Evolutionary conservation across 2,329 filamentous ascomycete genomes (phyloP).

Genomic region (Elsinoe batatas): DNA sequence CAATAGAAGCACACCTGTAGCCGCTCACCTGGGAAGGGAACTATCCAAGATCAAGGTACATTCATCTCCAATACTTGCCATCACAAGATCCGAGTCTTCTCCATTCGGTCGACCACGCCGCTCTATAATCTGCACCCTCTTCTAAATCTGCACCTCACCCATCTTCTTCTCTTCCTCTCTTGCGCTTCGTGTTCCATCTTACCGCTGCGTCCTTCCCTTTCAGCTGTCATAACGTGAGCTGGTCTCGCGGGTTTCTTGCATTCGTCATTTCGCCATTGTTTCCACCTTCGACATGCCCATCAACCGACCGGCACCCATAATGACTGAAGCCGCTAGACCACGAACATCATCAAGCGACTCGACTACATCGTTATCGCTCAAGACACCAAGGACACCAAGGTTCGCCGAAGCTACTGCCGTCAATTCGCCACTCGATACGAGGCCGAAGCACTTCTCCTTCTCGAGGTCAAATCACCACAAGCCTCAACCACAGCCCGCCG

Average conservation of each 20-base stretch:
- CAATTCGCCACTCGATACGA: slow-evolving; percentile 61
- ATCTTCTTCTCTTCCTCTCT: background rate
- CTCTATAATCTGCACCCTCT: slow-evolving; percentile 3
- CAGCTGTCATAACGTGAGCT: slow-evolving; percentile 5
- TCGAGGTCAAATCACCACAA: slow-evolving; percentile 47
- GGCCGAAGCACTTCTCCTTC: slow-evolving; percentile 45
- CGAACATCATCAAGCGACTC: slow-evolving; percentile 27
- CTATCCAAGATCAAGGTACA: slow-evolving; percentile 9
- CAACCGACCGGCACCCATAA: slow-evolving; percentile 14
- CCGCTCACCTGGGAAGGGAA: slow-evolving; percentile 6
- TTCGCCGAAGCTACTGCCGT: slow-evolving; percentile 75
- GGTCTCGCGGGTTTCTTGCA: slow-evolving; percentile 15
- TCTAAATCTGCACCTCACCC: slow-evolving; percentile 8
- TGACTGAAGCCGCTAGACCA: slow-evolving; percentile 14
- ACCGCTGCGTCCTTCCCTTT: slow-evolving; percentile 12
- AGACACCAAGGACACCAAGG: slow-evolving; percentile 62
- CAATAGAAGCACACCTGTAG: slow-evolving; percentile 11
- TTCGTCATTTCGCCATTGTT: slow-evolving; percentile 12
- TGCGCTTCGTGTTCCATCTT: background rate
- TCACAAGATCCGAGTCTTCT: slow-evolving; percentile 9
- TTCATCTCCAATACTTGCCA: slow-evolving; percentile 3
- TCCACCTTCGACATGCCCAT: slow-evolving; percentile 11
- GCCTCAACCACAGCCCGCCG: slow-evolving; percentile 62
- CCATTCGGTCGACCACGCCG: slow-evolving; percentile 3
- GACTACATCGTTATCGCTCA: slow-evolving; percentile 35